These are phyloP conservation scores for Carex scoparia DNA, from an alignment of 176 grass and related monocot genomes.

Conservation along the genomic window DNA sequence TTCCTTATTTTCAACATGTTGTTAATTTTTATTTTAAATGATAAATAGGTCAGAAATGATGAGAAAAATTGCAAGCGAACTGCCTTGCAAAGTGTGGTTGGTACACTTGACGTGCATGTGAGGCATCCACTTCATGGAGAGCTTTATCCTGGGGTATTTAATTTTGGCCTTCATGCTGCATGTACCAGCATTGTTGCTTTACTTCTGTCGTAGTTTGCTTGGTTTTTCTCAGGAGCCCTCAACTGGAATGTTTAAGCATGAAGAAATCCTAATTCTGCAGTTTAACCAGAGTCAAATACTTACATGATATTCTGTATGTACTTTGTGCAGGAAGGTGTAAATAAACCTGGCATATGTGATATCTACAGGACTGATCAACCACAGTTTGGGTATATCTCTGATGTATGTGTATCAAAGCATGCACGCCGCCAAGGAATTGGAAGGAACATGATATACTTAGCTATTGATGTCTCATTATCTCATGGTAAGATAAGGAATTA, in stretches of 20 bases:
- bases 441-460: slow-evolving; percentile 20
- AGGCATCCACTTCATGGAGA: slow-evolving; percentile 28
- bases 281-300: not conserved
- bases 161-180: not conserved
- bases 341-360: slow-evolving; percentile 24
- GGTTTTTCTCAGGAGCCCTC: not conserved
- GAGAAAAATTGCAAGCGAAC: slow-evolving; percentile 23
- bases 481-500: slow-evolving; percentile 15
- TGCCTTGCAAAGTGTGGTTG: slow-evolving; percentile 12
- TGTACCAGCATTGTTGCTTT: not conserved
- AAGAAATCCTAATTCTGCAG: not conserved
- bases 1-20: slow-evolving; percentile 10
- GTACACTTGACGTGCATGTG: slow-evolving; percentile 23
- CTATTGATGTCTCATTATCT: slow-evolving; percentile 10
- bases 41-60: slow-evolving; percentile 23
- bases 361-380: slow-evolving; percentile 23
- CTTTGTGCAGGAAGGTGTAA: slow-evolving; percentile 18
- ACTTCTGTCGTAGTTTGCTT: not conserved
- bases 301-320: not conserved
- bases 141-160: slow-evolving; percentile 25
- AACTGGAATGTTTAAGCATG: not conserved
- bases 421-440: slow-evolving; percentile 16
- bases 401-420: slow-evolving; percentile 24
- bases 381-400: slow-evolving; percentile 22
- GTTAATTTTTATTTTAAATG: slow-evolving; percentile 6